Evolutionary conservation across 2,329 filamentous ascomycete genomes (phyloP), one percentile per base, ranked within the genome.

Genomic region (Septoria petroselini): DNA sequence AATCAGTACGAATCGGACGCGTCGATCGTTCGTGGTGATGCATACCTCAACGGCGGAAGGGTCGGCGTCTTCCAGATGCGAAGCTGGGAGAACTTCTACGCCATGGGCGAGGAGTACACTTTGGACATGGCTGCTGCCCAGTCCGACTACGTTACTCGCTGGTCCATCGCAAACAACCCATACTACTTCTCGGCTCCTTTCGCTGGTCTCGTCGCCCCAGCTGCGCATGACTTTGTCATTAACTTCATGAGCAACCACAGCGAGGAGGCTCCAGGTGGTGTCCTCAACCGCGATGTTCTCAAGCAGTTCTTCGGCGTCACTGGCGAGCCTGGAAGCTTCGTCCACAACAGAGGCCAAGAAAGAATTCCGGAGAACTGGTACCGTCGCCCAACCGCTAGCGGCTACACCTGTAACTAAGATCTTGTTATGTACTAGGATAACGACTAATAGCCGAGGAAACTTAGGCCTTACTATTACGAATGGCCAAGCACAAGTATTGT

Each of bases 341-440:
- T 33, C 0, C 55, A 53, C 43, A 41, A 35, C 3, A 43, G 30
- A 9, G 61, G 61, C 21, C 55, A 60, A 5, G 61, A 64, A 49
- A 51, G 65, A 2, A 70, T 73, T 45, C 71, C 72, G 2, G 62
- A 72, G 14, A 69, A 72, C 53, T 66, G 62, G 64, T 63, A 62
- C 51, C 58, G 30, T 7, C 41, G 29, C 14, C 18, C 30, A 8
- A 30, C 29, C 2, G 9, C 17, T 3, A 17, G 7, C 25, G 48
- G 58, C 15, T 68, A 68, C 58, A 60, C n/a, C 50, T 3, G 39
- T 65, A 7, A 59, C 50, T 9, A 76, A 79, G 46, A 63, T 76
- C 7, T 53, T 76, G 46, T 66, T 63, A 30, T 81, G 79, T 62
- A 68, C 65, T 0, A 54, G 65, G 0, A 64, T 69, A 3, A 74